These are phyloP conservation scores for Nemania abortiva DNA, from an alignment of 2,329 filamentous ascomycete genomes.

Conservation along the genomic window DNA sequence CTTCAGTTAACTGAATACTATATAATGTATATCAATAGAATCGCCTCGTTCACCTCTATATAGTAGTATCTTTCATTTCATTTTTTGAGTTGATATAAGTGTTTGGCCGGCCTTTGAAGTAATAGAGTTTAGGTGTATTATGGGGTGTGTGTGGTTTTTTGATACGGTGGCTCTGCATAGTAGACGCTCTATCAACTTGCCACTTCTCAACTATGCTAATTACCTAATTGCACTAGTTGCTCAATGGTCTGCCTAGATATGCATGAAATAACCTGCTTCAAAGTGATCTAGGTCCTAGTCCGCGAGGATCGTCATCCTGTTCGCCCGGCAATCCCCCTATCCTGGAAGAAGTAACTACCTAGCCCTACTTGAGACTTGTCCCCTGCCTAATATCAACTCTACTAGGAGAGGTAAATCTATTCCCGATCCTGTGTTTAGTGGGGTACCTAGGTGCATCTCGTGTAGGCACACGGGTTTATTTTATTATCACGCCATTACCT, in stretches of 20 bases:
- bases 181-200: background rate
- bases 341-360: background rate
- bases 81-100: too few relatives aligned
- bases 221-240: background rate
- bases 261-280: constrained; percentile 1
- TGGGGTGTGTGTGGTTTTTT: too few relatives aligned
- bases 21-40: too few relatives aligned
- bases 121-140: too few relatives aligned
- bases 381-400: background rate
- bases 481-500: constrained; percentile 2
- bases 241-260: background rate
- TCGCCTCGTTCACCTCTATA: too few relatives aligned
- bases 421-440: background rate
- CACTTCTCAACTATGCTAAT: background rate
- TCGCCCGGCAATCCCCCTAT: too few relatives aligned
- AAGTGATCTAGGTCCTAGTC: background rate
- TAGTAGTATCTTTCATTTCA: too few relatives aligned
- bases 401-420: background rate
- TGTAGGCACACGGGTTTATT: background rate
- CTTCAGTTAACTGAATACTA: too few relatives aligned
- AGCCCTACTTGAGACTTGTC: background rate
- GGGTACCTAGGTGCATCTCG: background rate
- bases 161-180: background rate
- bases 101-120: too few relatives aligned
- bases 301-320: background rate